Conservation (phyloP, 139 green algal species). For the Picochlorum sp. region DNA sequence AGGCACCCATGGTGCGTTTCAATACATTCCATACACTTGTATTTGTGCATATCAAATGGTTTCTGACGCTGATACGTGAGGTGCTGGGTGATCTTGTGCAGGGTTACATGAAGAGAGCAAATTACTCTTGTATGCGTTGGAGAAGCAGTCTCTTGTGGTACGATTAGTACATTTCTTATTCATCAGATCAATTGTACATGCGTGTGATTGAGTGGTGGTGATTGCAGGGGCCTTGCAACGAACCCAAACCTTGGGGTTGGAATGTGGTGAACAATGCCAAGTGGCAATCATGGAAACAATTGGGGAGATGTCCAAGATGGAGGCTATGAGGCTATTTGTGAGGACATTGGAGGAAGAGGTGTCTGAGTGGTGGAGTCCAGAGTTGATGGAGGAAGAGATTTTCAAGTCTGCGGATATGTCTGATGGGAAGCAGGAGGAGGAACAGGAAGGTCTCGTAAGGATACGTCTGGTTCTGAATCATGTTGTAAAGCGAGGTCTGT, state of each 20-base stretch:
- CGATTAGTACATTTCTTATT: background rate
- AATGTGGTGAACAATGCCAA: conserved; percentile 81
- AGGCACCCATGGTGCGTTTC: conserved; percentile 18
- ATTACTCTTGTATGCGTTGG: conserved; percentile 76
- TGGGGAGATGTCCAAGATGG: conserved; percentile 71
- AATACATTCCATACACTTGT: background rate
- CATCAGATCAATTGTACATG: background rate
- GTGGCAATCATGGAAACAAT: conserved; percentile 65
- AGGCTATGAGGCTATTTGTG: conserved; percentile 94
- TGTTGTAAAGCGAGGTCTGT: conserved; percentile 18
- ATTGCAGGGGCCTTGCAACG: conserved; percentile 61
- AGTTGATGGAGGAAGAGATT: background rate
- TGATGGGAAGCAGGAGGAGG: background rate
- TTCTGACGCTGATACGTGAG: too few relatives aligned
- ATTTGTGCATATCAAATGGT: too few relatives aligned
- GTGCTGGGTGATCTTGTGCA: conserved; percentile 10
- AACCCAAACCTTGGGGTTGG: conserved; percentile 78
- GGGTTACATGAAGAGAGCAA: conserved; percentile 62
- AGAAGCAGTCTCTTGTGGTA: conserved; percentile 63
- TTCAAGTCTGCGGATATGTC: background rate
- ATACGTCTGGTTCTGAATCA: background rate
- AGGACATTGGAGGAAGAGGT: conserved; percentile 75
- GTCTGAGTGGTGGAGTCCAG: conserved; percentile 43
- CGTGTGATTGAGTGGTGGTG: background rate
- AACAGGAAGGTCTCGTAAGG: background rate